Evolutionary conservation across 768 basidiomycete genomes (phyloP), one percentile per base, ranked within the genome.

Genomic region (Omphalotus guepiniiformis): DNA sequence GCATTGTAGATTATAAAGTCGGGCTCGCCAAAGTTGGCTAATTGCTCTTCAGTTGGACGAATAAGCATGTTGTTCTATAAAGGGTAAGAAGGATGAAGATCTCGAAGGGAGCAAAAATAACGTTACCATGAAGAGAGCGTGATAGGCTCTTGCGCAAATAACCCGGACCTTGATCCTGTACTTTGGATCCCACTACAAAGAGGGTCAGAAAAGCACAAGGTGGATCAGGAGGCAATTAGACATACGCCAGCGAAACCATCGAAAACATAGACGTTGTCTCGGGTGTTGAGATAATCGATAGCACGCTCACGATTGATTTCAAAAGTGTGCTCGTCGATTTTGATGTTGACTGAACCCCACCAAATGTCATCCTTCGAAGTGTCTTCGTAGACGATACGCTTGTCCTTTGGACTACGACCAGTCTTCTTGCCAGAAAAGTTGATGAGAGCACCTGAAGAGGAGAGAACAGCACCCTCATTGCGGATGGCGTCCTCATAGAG

Each of bases 1-100:
- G 96, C 96, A 69, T 98, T 98, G 82, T 98, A 97, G 68, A 99
- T 97, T 73, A 93, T 96, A 69, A 99, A 99, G 63, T 99, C 96
- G 37, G 96, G 96, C 61, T 95, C 91, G 63, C 95, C 96, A 63
- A 96, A 99, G 63, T 85, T 78, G 52, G 82, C 83, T 34, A 99
- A 82, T 68, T 99, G 93, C 58, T 94, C 89, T 48, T 89, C 83
- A 4, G 94, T 95, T 34, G 96, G 96, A 49, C 96, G 91, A 67
- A 99, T 99, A 52, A 99, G 82, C 96, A 99, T 97, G 79, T 97
- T 97, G 73, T 97, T 88, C 91, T 93, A 63, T 37, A 27, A 35
- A 3, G 27, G 22, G 34, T 16, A 28, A 27, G 2, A 26, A 38
- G 32, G 41, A 11, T 15, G 25, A 27, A 47, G 38, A 15, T 39